phyloP scores from a whole-genome alignment of 176 grass and related monocot genomes.

The Triticum urartu region DNA sequence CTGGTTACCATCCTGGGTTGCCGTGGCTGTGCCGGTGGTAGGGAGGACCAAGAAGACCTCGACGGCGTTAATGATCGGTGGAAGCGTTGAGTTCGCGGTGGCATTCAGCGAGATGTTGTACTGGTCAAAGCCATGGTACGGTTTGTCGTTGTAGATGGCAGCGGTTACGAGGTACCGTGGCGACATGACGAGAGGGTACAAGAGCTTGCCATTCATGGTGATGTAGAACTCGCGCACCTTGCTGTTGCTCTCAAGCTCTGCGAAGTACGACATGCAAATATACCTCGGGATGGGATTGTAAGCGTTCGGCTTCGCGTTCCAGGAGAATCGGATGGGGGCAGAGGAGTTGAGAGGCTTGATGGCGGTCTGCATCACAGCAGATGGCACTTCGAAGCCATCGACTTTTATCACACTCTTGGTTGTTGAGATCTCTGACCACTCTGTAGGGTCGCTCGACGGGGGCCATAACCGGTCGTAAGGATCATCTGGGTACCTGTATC shows the following conservation, averaged over 20 bases:
- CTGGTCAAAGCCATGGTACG: accelerated
- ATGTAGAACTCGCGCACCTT: slow-evolving; percentile 16
- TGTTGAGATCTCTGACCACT: slow-evolving; percentile 12
- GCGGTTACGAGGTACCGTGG: not conserved
- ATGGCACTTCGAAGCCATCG: not conserved
- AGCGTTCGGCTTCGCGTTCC: not conserved
- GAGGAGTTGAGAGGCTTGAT: slow-evolving; percentile 25
- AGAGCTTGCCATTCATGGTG: not conserved
- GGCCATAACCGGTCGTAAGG: slow-evolving; percentile 21
- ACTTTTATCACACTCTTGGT: not conserved
- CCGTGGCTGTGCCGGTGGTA: no score
- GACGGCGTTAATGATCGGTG: no score
- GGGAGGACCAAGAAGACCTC: no score
- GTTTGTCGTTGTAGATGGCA: not conserved
- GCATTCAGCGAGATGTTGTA: no score
- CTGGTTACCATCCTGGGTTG: no score
- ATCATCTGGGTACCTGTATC: slow-evolving; percentile 37
- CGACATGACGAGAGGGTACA: not conserved
- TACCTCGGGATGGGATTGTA: not conserved
- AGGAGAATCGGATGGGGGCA: slow-evolving; percentile 8
- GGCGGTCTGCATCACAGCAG: slow-evolving; percentile 43
- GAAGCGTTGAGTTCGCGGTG: no score
- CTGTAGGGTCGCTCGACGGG: not conserved
- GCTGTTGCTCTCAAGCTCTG: slow-evolving; percentile 14
- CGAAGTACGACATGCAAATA: slow-evolving; percentile 17